phyloP scores from a whole-genome alignment of 2,329 filamentous ascomycete species.

The Trichoderma sp. region DNA sequence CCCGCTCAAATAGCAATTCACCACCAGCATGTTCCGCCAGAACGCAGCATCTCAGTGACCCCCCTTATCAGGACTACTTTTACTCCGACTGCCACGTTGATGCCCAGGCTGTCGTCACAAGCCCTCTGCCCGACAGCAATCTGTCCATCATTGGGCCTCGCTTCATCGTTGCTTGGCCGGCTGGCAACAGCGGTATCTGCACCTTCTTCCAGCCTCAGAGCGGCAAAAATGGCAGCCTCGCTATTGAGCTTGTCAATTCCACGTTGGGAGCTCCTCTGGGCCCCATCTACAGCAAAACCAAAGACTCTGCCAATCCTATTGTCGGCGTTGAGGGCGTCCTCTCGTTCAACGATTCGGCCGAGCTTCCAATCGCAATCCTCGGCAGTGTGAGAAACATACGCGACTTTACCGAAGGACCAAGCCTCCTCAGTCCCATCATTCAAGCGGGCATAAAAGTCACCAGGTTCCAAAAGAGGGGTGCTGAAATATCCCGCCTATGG shows the following conservation, averaged over 20 bases:
- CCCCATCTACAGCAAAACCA: slow-evolving; percentile 43
- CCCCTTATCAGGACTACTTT: slow-evolving; percentile 66
- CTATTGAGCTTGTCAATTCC: slow-evolving; percentile 54
- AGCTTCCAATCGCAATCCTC: slow-evolving; percentile 57
- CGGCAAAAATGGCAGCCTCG: slow-evolving; percentile 55
- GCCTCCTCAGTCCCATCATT: slow-evolving; percentile 52
- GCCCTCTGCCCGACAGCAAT: slow-evolving; percentile 54
- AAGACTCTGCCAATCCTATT: slow-evolving; percentile 39
- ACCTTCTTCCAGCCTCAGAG: slow-evolving; percentile 58
- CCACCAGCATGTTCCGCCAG: neutral
- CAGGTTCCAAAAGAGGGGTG: slow-evolving; percentile 44
- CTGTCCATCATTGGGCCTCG: slow-evolving; percentile 58
- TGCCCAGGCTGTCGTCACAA: slow-evolving; percentile 62
- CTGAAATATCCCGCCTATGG: slow-evolving; percentile 57
- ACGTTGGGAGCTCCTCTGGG: slow-evolving; percentile 48
- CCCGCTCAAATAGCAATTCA: neutral
- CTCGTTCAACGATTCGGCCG: slow-evolving; percentile 59
- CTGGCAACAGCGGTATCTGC: slow-evolving; percentile 63
- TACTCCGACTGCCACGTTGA: slow-evolving; percentile 64
- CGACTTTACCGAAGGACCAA: slow-evolving; percentile 62
- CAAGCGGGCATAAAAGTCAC: slow-evolving; percentile 55
- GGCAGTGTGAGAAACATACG: slow-evolving; percentile 65
- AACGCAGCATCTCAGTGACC: slow-evolving; percentile 48
- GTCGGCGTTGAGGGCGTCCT: slow-evolving; percentile 58
- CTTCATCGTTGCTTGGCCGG: slow-evolving; percentile 64